A percentile compares a stretch with the other conserved stretches of the same genome.
These are phyloP conservation scores for Aspergillus panamensis DNA, from an alignment of 495 filamentous ascomycete species.

Conservation along the genomic window DNA sequence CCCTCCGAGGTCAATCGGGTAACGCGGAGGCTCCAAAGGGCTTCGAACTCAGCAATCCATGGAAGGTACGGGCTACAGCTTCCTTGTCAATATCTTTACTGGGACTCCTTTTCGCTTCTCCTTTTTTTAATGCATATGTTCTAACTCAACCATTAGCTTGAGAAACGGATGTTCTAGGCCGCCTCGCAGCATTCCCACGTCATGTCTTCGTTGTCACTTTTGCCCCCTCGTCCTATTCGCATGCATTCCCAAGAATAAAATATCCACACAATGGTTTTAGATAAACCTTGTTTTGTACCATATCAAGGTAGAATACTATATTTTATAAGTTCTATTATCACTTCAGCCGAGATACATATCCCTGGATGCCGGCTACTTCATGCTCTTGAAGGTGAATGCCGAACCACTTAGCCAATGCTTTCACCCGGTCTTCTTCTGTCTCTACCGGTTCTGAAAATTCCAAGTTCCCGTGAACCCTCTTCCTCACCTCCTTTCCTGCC, in stretches of 20 bases:
- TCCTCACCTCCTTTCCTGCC: conserved; percentile 52
- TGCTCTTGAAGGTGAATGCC: conserved; percentile 50
- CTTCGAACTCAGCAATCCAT: conserved; percentile 93
- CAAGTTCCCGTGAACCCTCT: conserved; percentile 50
- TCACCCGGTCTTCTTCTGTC: conserved; percentile 52
- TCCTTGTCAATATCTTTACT: neutral
- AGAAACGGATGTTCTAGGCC: conserved; percentile 42
- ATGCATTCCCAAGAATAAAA: conserved; percentile 20
- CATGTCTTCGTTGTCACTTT: conserved; percentile 8
- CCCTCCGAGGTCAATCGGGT: conserved; percentile 79
- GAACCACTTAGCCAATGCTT: conserved; percentile 53
- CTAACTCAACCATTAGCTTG: conserved; percentile 30
- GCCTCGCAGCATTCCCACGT: neutral
- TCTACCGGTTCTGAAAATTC: conserved; percentile 45
- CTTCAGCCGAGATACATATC: conserved; percentile 46
- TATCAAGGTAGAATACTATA: conserved; percentile 13
- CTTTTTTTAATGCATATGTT: neutral
- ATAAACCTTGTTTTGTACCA: conserved; percentile 23
- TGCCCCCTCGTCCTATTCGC: conserved; percentile 14
- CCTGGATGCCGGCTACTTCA: conserved; percentile 49
- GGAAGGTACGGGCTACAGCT: conserved; percentile 62
- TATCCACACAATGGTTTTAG: conserved; percentile 20
- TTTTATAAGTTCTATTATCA: conserved; percentile 16
- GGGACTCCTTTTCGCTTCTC: neutral
- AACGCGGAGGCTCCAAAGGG: conserved; percentile 73